phyloP scores from a whole-genome alignment of 768 basidiomycete genomes.

The Cystobasidium tubakii region DNA sequence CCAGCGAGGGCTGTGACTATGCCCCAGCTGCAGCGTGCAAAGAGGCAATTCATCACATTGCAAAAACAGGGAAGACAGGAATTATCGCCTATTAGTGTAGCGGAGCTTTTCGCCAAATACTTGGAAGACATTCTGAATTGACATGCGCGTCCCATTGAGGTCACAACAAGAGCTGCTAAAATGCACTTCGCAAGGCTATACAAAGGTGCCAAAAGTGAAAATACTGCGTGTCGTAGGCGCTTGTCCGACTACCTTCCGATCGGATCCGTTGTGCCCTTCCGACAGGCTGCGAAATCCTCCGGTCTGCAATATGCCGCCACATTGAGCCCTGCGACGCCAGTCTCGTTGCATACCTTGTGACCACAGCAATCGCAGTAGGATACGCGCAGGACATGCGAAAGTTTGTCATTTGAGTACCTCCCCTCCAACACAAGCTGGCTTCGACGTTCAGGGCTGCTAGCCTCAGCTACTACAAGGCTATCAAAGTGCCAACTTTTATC shows the following conservation, averaged over 20 bases:
- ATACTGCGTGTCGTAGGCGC: no score
- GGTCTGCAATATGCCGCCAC: background rate
- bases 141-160: background rate
- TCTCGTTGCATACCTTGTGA: no score
- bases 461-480: background rate
- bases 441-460: background rate
- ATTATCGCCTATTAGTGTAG: constrained; percentile 46
- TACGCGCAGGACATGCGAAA: no score
- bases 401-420: no score
- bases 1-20: constrained; percentile 66
- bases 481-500: background rate
- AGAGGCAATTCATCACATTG: constrained; percentile 81
- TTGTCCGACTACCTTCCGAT: background rate
- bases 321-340: no score
- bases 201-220: background rate
- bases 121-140: constrained; percentile 46
- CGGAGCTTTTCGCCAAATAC: constrained; percentile 50
- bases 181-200: background rate
- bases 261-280: background rate
- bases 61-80: constrained; percentile 62
- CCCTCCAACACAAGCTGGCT: background rate
- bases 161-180: background rate
- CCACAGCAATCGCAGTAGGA: no score
- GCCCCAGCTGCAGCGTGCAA: constrained; percentile 78
- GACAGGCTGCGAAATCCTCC: background rate